A percentile compares a stretch with the other conserved stretches of the same genome.
Evolutionary conservation across 2,329 filamentous ascomycete species (phyloP).

Genomic region (Calonectria henricotiae): DNA sequence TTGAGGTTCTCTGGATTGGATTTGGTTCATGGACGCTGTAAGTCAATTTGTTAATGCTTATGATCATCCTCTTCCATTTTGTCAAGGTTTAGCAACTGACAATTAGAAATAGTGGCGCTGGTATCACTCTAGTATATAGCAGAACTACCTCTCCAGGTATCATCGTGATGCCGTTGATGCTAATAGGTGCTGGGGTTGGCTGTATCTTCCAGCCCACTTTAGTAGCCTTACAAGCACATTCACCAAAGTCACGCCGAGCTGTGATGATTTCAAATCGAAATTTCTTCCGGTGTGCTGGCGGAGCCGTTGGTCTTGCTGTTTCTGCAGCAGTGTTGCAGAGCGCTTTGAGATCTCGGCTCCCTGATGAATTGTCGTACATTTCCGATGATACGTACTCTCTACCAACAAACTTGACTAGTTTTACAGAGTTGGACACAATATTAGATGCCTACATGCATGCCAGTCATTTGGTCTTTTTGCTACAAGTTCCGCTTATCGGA

Average conservation of each 20-base stretch:
- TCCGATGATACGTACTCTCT: slow-evolving; percentile 25
- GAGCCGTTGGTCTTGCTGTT: slow-evolving; percentile 70
- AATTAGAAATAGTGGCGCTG: slow-evolving; percentile 59
- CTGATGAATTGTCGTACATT: slow-evolving; percentile 32
- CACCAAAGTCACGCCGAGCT: slow-evolving; percentile 71
- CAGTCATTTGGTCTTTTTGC: slow-evolving; percentile 24
- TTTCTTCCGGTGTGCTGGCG: slow-evolving; percentile 74
- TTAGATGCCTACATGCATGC: slow-evolving; percentile 32
- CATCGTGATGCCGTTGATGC: slow-evolving; percentile 64
- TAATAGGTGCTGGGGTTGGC: slow-evolving; percentile 71
- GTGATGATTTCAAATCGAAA: slow-evolving; percentile 76
- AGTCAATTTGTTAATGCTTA: slow-evolving; percentile 19
- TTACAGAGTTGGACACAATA: background rate
- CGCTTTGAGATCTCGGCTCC: slow-evolving; percentile 50
- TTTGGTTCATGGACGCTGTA: slow-evolving; percentile 58
- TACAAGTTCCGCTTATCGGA: slow-evolving; percentile 27
- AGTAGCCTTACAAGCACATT: slow-evolving; percentile 73
- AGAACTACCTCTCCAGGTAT: slow-evolving; percentile 62
- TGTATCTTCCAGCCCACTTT: slow-evolving; percentile 66
- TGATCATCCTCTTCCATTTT: background rate
- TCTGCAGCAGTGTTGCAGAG: slow-evolving; percentile 67
- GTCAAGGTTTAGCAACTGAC: background rate
- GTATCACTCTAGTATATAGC: slow-evolving; percentile 68
- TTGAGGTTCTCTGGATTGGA: slow-evolving; percentile 69
- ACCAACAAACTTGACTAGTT: background rate